Evolutionary conservation across 495 filamentous ascomycete species (phyloP), one percentile per base, ranked within the genome.

Genomic region (Penicillium silybi): DNA sequence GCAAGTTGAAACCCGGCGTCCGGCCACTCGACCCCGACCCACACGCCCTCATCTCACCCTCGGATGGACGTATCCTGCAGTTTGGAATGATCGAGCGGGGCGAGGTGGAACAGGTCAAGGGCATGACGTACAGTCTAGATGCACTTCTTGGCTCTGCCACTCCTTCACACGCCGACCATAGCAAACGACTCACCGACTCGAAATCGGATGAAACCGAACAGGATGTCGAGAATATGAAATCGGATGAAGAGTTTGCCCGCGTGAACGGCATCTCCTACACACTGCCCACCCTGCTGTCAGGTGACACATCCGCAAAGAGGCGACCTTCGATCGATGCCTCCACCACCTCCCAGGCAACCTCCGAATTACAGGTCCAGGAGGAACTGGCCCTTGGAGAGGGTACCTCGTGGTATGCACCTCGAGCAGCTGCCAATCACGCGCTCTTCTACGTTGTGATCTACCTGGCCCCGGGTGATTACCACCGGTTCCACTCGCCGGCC

Each of bases 61-160:
- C 95, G 13, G 93, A 99, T 68, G 95, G 93, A 8, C 83, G 85
- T 44, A 78, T 99, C 23, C 76, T 99, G 15, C 93, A 97, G 62
- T 97, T 90, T 59, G 93, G 93, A 3, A 85, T 80, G 56, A 96
- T 99, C 49, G 86, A 93, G 56, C 80, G 87, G 44, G 92, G 92
- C 25, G 87, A 96, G 58, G 92, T 99, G n/a, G 93, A 97, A 68
- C 93, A 97, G 67, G 92, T 97, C 35, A 99, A 99, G 68, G 93
- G 93, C 41, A 92, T 97, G 79, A 97, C 91, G 3, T 99, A 99
- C 68, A 93, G 87, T 52, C 78, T 99, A 41, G 93, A 97, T 64
- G 90, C 92, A 0, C 78, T 99, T 1, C 75, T 99, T 4, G 93
- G 93, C 32, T 81, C 83, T 43, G 80, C 77, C 29, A 72, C 72